Base-by-base conservation (phyloP, 495 filamentous ascomycete species). In the Terfezia claveryi region DNA sequence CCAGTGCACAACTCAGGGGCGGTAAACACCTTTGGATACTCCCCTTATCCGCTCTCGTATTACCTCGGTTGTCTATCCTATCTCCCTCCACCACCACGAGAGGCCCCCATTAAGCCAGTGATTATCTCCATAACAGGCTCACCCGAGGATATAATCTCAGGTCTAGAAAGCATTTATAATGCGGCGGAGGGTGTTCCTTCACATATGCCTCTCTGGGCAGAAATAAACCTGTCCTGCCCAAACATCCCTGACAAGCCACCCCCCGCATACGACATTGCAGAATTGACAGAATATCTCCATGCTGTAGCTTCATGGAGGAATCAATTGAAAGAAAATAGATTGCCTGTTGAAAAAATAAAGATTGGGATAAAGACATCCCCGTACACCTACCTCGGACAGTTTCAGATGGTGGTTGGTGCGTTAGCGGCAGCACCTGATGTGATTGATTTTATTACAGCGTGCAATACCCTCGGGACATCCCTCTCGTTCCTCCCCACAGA, bases 171-270 rank as follows among this genome's bases (percentile, higher is more conserved):
- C 46, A 55, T 72, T 62, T 36, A 60, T 58, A 58, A 41, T 38
- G 23, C 60, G 50, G 36, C 54, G 27, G 4, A 53, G 0, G 16
- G 44, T 36, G 27, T 32, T 7, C 27, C 27, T 32, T 38, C 55
- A 5, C 51, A 50, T 2, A 44, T 75, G 37, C 62, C 67, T 1
- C 61, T 84, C 5, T 73, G 74, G 16, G 72, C 83, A 67, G 82
- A 86, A 62, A 68, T 85, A 57, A 85, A 86, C 61, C 75, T 86
- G 49, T 78, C 74, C 58, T 86, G 82, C 60, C 82, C 82, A 0
- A 85, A 86, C 66, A 85, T 86, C 55, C 71, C 73, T 14, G 61
- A 68, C 49, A 73, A 73, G 36, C 81, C 81, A 0, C 82, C 82
- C 11, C 80, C 80, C 4, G 82, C 82, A 0, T 86, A 84, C 65